Evolutionary conservation across 345 rosid species (phyloP), one percentile per base, ranked within the genome.

Genomic region (Triadica sebifera): DNA sequence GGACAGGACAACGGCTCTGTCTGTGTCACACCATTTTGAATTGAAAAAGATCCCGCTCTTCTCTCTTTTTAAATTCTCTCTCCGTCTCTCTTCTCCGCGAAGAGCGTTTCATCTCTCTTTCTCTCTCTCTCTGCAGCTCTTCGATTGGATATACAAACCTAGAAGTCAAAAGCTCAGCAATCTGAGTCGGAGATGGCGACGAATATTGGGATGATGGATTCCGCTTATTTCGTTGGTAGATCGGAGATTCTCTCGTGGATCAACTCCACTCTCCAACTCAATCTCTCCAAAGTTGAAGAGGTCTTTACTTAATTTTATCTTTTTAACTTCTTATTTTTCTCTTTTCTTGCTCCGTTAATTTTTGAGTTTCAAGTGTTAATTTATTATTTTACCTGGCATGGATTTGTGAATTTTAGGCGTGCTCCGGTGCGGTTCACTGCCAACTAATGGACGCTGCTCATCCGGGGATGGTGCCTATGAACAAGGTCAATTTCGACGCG

Each of bases 221-320:
- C 80, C 0, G 98, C 97, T 10, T 96, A 93, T 61, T 93, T 96
- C 82, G 99, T 96, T 4, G 97, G 97, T 3, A 86, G 99, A 93
- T 89, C 97, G 38, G 97, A 93, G 89, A 93, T 96, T 78, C 97
- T 96, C 69, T 75, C 97, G 1, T 96, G 97, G 99, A 90, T 96
- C 79, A 96, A 91, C 86, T 85, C 95, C 62, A 87, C 91, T 74
- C 95, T 93, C 57, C 96, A 87, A 39, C 97, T 96, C 76, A 90
- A 80, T 74, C 90, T 96, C 82, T 87, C 98, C 79, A 96, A 89
- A 89, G 99, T 96, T 61, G 99, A 93, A 89, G 99, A 96, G 95
- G 98, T 90, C 73, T 63, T 16, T 53, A 3, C 13, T 0, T 53
- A 25, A 0, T 24, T 20, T 16, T n/a, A n/a, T 9, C 6, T 39